These are phyloP conservation scores for Xylaria cubensis DNA, from an alignment of 495 filamentous ascomycete genomes.

Conservation along the genomic window DNA sequence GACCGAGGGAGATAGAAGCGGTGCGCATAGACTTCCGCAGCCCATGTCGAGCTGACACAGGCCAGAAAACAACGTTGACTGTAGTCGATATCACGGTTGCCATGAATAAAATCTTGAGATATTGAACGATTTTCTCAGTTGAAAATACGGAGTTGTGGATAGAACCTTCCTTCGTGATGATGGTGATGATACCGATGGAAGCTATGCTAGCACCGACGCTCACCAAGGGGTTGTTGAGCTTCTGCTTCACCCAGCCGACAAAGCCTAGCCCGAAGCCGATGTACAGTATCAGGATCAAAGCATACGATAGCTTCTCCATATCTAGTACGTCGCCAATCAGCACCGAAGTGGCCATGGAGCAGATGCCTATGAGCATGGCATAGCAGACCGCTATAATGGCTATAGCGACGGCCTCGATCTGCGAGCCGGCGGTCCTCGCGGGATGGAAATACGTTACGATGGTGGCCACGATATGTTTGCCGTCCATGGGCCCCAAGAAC, in stretches of 20 bases:
- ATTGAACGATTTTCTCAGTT: constrained; percentile 82
- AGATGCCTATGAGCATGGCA: constrained; percentile 77
- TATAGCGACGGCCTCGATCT: constrained; percentile 87
- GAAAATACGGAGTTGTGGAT: constrained; percentile 82
- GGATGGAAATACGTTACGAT: constrained; percentile 97
- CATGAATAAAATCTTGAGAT: constrained; percentile 90
- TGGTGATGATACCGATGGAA: constrained; percentile 88
- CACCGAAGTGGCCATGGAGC: constrained; percentile 85
- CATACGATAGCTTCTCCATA: constrained; percentile 75
- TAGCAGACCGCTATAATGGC: constrained; percentile 83
- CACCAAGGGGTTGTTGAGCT: constrained; percentile 81
- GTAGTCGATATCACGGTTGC: constrained; percentile 74
- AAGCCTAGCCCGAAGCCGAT: constrained; percentile 89
- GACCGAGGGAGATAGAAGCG: constrained; percentile 76
- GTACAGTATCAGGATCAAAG: constrained; percentile 82
- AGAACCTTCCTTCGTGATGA: constrained; percentile 90
- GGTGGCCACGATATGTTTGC: constrained; percentile 94
- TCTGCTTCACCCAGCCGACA: constrained; percentile 93
- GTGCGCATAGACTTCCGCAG: constrained; percentile 78
- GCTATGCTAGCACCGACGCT: constrained; percentile 90
- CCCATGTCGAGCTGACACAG: constrained; percentile 77
- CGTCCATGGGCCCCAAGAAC: constrained; percentile 84
- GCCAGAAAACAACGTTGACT: constrained; percentile 81
- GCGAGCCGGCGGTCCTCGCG: constrained; percentile 86
- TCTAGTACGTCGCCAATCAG: constrained; percentile 71